Conservation (phyloP, 2,329 filamentous ascomycete species). For the Spiromastix sp. region DNA sequence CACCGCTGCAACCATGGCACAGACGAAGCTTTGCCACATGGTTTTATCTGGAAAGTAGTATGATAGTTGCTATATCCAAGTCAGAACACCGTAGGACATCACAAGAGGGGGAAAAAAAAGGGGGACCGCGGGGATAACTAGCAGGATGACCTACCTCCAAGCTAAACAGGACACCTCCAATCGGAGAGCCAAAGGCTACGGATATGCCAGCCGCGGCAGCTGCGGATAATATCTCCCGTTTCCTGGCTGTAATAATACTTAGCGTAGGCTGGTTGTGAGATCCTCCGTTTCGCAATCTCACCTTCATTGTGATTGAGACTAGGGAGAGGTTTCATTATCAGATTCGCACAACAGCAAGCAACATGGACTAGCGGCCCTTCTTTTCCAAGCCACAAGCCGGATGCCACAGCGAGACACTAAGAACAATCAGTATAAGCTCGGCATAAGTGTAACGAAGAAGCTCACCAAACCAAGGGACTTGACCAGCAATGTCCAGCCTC, state of each 20-base stretch:
- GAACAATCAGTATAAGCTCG: not conserved
- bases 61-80: conserved; percentile 67
- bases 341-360: conserved; percentile 92
- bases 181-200: conserved; percentile 86
- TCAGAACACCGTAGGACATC: conserved; percentile 11
- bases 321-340: conserved; percentile 83
- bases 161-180: conserved; percentile 89
- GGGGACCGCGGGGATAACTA: too few relatives aligned
- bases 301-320: conserved; percentile 84
- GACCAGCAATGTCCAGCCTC: conserved; percentile 82
- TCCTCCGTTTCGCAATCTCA: not conserved
- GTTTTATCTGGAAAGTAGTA: conserved; percentile 99
- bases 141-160: conserved; percentile 61
- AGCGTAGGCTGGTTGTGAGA: conserved; percentile 3
- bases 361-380: conserved; percentile 97
- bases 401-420: conserved; percentile 75
- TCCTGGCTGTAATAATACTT: conserved; percentile 53
- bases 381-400: conserved; percentile 88
- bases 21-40: conserved; percentile 99
- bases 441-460: not conserved
- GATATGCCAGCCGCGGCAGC: conserved; percentile 88
- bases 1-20: conserved; percentile 96
- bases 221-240: conserved; percentile 84
- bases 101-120: not conserved
- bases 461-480: conserved; percentile 69